A percentile compares a stretch with the other conserved stretches of the same genome.
Conservation (phyloP, 1,284 basidiomycete species). For the Ganoderma meredithae region DNA sequence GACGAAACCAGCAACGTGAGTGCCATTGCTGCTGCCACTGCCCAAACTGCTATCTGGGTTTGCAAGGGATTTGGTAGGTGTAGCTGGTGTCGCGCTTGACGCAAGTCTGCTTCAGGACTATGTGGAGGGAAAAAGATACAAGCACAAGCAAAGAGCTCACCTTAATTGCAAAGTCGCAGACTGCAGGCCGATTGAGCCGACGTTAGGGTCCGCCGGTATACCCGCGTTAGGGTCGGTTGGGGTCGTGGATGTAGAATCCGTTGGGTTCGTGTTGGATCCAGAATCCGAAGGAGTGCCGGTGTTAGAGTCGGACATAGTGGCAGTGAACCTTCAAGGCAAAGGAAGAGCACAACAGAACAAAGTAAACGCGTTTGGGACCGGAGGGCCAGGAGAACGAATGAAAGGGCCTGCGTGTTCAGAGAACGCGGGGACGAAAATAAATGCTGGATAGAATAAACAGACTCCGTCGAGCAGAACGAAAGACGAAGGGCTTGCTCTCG, state of each 20-base stretch:
- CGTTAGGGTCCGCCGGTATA: background rate
- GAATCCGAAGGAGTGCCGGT: constrained; percentile 20
- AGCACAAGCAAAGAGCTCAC: constrained; percentile 4
- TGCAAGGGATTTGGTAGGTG: background rate
- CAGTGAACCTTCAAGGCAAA: constrained; percentile 14
- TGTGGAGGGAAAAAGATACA: background rate
- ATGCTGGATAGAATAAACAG: constrained; percentile 6
- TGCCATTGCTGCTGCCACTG: constrained; percentile 5
- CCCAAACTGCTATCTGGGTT: constrained; percentile 1
- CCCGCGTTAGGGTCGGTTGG: constrained; percentile 7
- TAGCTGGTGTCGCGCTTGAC: background rate
- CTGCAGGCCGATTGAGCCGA: background rate
- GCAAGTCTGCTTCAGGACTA: background rate
- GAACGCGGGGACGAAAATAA: background rate
- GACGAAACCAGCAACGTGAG: constrained; percentile 1
- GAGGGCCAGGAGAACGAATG: constrained; percentile 9
- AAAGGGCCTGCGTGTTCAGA: constrained; percentile 5
- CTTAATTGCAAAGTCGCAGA: background rate
- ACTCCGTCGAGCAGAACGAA: background rate
- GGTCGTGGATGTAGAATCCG: constrained; percentile 16
- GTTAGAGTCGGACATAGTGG: constrained; percentile 25
- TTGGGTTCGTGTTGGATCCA: constrained; percentile 12
- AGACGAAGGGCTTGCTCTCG: constrained; percentile 21
- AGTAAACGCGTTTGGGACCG: constrained; percentile 16
- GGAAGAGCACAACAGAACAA: background rate